These are phyloP conservation scores for Cryptococcus jaspeensis DNA, from an alignment of 1,284 basidiomycete species.

Conservation along the genomic window DNA sequence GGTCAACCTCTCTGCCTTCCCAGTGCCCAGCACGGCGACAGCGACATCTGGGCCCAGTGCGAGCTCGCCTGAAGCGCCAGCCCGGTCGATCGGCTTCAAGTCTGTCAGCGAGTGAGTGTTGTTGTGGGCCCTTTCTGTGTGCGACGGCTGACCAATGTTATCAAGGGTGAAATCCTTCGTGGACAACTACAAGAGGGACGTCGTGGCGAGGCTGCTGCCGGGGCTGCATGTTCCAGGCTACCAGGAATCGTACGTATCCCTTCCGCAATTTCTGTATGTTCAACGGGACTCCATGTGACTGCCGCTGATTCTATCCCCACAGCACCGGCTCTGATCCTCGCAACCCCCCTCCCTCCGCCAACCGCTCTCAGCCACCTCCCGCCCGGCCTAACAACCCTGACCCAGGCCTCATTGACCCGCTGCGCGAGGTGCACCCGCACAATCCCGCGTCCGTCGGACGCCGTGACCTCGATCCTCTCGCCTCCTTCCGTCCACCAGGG, in stretches of 20 bases:
- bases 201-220: constrained; percentile 52
- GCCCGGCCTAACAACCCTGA: constrained; percentile 28
- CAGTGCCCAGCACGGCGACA: constrained; percentile 39
- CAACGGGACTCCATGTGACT: background rate
- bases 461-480: constrained; percentile 56
- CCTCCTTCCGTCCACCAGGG: constrained; percentile 38
- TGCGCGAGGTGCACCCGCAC: constrained; percentile 9
- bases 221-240: constrained; percentile 50
- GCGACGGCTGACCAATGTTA: constrained; percentile 16
- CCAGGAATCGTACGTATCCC: constrained; percentile 35
- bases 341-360: constrained; percentile 23
- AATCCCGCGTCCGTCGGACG: constrained; percentile 52
- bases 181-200: constrained; percentile 46
- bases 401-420: constrained; percentile 31
- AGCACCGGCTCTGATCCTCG: constrained; percentile 23
- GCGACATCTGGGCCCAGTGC: constrained; percentile 12
- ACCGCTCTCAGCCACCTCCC: constrained; percentile 14
- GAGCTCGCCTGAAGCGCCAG: constrained; percentile 16
- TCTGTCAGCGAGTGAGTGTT: constrained; percentile 32
- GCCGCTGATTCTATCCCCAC: background rate
- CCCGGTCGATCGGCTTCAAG: constrained; percentile 32
- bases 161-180: constrained; percentile 49
- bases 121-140: background rate
- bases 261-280: background rate
- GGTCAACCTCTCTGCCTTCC: constrained; percentile 40